A percentile compares a stretch with the other conserved stretches of the same genome.
These are phyloP conservation scores for Elasticomyces elasticus DNA, from an alignment of 495 filamentous ascomycete species.

Conservation along the genomic window DNA sequence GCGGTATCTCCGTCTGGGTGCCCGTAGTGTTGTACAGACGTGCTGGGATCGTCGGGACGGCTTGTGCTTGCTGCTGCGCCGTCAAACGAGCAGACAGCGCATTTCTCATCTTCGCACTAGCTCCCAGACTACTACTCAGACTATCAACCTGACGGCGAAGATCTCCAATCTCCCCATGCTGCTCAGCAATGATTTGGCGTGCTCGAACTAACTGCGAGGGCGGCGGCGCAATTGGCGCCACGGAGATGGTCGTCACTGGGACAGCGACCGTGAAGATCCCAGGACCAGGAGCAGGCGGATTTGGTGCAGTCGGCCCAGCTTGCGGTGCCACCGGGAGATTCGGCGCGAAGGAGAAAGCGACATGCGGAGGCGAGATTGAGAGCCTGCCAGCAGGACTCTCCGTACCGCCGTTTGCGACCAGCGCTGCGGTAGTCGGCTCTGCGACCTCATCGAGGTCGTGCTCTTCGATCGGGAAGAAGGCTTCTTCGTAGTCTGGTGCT, in stretches of 20 bases:
- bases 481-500: not conserved
- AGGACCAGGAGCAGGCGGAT: not conserved
- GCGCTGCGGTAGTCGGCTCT: not conserved
- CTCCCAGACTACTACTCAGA: not conserved
- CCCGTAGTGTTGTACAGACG: not conserved
- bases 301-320: not conserved
- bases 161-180: not conserved
- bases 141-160: not conserved
- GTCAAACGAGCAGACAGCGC: not conserved
- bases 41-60: not conserved
- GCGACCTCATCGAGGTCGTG: not conserved
- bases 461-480: not conserved
- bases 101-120: not conserved
- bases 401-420: not conserved
- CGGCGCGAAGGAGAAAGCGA: not conserved
- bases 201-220: not conserved
- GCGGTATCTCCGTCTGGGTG: not conserved
- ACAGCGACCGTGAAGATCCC: not conserved
- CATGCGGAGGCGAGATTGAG: not conserved
- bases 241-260: not conserved
- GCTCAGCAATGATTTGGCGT: not conserved
- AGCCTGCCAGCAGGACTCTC: not conserved
- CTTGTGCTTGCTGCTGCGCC: not conserved
- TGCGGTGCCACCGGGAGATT: not conserved
- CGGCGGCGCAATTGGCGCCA: not conserved